phyloP scores from a whole-genome alignment of 176 grass and related monocot genomes.

The Carex littledalei region DNA sequence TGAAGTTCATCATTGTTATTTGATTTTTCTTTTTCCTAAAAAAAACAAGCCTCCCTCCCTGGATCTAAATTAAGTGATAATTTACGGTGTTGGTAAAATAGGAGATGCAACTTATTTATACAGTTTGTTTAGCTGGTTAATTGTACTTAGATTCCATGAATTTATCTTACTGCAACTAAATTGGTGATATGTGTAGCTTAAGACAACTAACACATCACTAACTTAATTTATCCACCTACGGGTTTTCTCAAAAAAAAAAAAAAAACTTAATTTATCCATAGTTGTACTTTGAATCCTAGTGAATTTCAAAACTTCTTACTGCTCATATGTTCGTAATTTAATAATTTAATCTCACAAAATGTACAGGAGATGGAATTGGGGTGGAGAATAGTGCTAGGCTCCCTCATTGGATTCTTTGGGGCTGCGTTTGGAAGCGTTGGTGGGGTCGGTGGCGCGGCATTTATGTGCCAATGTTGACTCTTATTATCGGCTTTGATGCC shows the following conservation, averaged over 20 bases:
- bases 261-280: neutral
- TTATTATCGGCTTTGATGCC: slow-evolving; percentile 69
- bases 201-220: neutral
- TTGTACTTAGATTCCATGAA: too few relatives aligned
- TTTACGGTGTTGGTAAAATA: too few relatives aligned
- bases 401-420: slow-evolving; percentile 63
- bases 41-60: too few relatives aligned
- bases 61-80: too few relatives aligned
- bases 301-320: neutral
- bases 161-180: too few relatives aligned
- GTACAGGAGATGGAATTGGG: slow-evolving; percentile 48
- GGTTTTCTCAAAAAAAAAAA: too few relatives aligned
- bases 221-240: neutral
- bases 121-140: too few relatives aligned
- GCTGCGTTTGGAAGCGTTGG: slow-evolving; percentile 71
- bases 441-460: slow-evolving; percentile 65
- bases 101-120: too few relatives aligned
- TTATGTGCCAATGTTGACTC: slow-evolving; percentile 74
- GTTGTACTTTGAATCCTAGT: neutral
- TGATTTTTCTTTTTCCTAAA: too few relatives aligned
- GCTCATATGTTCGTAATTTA: neutral
- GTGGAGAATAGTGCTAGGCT: slow-evolving; percentile 53
- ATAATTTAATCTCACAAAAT: neutral
- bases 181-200: neutral
- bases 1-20: too few relatives aligned